These are phyloP conservation scores for Chernovozyma sophiae-reginae DNA, from an alignment of 1,139 yeast species.

Conservation along the genomic window DNA sequence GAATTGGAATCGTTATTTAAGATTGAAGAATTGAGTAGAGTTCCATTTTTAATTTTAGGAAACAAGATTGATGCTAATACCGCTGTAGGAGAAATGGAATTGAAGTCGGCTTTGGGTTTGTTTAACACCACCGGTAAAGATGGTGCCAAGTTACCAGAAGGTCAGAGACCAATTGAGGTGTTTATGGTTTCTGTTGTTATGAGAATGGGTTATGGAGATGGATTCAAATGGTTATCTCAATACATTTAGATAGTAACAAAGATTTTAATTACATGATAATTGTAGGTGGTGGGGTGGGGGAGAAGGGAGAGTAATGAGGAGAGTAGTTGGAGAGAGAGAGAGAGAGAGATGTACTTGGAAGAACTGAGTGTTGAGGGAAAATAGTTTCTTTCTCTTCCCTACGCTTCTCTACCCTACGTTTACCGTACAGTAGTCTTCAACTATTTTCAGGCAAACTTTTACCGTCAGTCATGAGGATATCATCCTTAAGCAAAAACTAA, in stretches of 20 bases:
- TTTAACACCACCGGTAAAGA: conserved; percentile 82
- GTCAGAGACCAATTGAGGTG: conserved; percentile 88
- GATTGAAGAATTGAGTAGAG: conserved; percentile 83
- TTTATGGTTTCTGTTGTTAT: conserved; percentile 96
- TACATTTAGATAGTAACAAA: conserved; percentile 50
- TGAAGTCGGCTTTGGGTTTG: conserved; percentile 86
- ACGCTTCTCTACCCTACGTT: no score
- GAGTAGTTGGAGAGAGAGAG: background rate
- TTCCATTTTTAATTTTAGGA: conserved; percentile 91
- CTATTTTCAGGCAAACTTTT: no score
- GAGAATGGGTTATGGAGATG: conserved; percentile 97
- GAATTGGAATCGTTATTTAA: conserved; percentile 90
- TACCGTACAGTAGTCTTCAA: no score
- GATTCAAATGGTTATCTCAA: conserved; percentile 94
- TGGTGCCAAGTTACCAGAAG: conserved; percentile 67
- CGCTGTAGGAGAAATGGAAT: conserved; percentile 94
- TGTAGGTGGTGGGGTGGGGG: background rate
- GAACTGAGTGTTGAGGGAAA: no score
- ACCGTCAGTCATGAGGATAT: no score
- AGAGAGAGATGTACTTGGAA: background rate
- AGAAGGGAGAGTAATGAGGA: background rate
- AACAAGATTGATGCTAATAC: conserved; percentile 92
- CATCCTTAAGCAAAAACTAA: no score
- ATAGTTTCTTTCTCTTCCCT: no score
- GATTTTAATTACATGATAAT: background rate